Conservation (phyloP, 345 rosid species). For the Geranium rotundifolium region DNA sequence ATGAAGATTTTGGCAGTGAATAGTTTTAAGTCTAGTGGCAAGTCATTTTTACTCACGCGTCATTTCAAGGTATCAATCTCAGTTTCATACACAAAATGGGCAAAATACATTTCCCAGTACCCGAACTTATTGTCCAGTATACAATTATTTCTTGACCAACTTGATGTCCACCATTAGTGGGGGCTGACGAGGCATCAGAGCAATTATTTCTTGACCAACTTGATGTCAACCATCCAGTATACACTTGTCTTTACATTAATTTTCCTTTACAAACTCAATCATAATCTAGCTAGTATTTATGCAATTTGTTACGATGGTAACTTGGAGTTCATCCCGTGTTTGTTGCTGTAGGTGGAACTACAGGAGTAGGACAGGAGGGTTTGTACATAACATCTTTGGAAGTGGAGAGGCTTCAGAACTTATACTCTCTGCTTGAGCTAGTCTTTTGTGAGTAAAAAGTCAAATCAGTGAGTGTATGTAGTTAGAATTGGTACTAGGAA, state of each 20-base stretch:
- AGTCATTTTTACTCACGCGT: background rate
- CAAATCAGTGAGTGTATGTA: slow-evolving; percentile 5
- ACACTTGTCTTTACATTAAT: background rate
- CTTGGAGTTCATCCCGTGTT: background rate
- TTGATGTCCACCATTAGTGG: background rate
- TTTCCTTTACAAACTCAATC: too few relatives aligned
- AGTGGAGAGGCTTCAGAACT: slow-evolving; percentile 6
- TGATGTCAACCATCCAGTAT: background rate
- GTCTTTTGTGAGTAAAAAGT: slow-evolving; percentile 13
- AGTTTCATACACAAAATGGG: background rate
- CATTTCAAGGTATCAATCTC: background rate
- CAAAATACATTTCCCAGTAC: background rate
- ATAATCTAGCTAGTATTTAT: too few relatives aligned
- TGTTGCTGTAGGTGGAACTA: slow-evolving; percentile 14
- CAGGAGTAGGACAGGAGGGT: slow-evolving; percentile 4
- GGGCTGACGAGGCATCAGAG: too few relatives aligned
- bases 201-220: background rate
- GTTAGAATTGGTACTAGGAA: slow-evolving; percentile 8
- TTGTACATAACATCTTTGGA: slow-evolving; percentile 18
- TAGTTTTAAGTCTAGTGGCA: slow-evolving; percentile 22
- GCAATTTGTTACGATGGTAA: too few relatives aligned
- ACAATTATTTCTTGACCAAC: background rate
- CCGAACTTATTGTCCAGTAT: background rate
- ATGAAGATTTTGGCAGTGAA: slow-evolving; percentile 63
- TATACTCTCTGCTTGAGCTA: background rate